Evolutionary conservation across 2,329 filamentous ascomycete genomes (phyloP), one percentile per base, ranked within the genome.

Genomic region (Epichloe amarillans): DNA sequence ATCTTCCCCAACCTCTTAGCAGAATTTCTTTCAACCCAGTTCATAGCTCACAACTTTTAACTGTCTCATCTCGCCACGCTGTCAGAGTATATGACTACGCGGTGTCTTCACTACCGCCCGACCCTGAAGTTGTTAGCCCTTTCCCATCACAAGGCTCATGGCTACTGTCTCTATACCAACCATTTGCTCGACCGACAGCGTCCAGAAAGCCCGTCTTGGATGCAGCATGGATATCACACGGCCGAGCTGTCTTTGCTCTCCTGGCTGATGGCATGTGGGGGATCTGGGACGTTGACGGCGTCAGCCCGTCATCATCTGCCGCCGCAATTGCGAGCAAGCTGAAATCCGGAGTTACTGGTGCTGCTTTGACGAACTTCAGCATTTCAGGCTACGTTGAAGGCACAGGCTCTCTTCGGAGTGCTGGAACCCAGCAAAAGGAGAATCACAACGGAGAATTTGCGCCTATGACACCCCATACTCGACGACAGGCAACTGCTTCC

Each of bases 251-350:
- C 30, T 65, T 84, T 40, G 70, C 72, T 1, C 67, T 84, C 2
- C 66, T 83, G 3, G 75, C 76, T 1, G 81, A 84, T 56, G 81
- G 80, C 6, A 79, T 80, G 61, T 84, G 81, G 81, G 81, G 79
- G 79, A 14, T 84, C 36, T 84, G 80, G 80, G 80, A 84, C 57
- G 71, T 84, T 43, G 77, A 83, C 54, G 77, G 79, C 7, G 71
- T 71, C 33, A 75, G 74, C 39, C 75, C 77, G 2, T 62, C 71
- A 37, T 58, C 61, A 12, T 54, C 65, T 11, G 62, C 70, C 46
- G 62, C 71, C 52, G 61, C 69, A 0, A 62, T 79, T 4, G 71
- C 78, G 23, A 73, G 69, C 40, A 77, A 73, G 56, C 65, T 76
- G 35, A 71, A 71, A 51, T 66, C 72, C 46, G 76, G 77, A 5